phyloP scores from a whole-genome alignment of 805 yeast species.

The Yarrowia deformans region DNA sequence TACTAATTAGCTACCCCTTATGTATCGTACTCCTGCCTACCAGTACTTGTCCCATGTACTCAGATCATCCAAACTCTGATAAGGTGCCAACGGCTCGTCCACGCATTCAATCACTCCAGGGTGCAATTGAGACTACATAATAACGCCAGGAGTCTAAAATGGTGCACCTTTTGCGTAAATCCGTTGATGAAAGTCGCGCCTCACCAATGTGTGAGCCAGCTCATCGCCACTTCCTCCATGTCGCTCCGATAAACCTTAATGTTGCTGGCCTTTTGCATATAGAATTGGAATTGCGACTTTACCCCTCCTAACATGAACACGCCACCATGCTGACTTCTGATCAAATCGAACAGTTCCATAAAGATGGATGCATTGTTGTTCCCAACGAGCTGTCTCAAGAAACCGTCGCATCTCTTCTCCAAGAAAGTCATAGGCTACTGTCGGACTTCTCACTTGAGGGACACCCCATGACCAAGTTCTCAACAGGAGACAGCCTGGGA shows the following conservation, averaged over 20 bases:
- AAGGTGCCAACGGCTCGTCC: not conserved
- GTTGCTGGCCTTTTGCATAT: not conserved
- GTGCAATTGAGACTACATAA: no score
- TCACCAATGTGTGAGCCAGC: no score
- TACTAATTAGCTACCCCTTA: no score
- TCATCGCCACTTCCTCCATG: not conserved
- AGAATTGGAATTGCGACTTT: not conserved
- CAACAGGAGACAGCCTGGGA: slow-evolving; percentile 56
- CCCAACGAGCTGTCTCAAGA: slow-evolving; percentile 59
- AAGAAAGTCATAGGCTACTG: slow-evolving; percentile 57
- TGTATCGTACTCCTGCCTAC: no score
- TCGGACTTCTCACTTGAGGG: slow-evolving; percentile 57
- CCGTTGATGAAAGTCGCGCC: no score
- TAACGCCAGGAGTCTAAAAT: no score
- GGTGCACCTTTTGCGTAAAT: not conserved
- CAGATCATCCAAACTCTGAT: not conserved
- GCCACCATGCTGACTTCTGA: slow-evolving; percentile 52
- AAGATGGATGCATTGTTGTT: slow-evolving; percentile 67
- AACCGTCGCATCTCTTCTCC: slow-evolving; percentile 54
- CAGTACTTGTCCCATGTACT: no score
- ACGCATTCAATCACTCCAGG: no score
- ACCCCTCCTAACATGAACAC: not conserved
- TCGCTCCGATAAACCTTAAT: slow-evolving; percentile 11
- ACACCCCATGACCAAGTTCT: slow-evolving; percentile 76
- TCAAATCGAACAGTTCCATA: slow-evolving; percentile 59